A percentile compares a stretch with the other conserved stretches of the same genome.
phyloP scores from a whole-genome alignment of 2,329 filamentous ascomycete species.

The Aspergillus flavus region DNA sequence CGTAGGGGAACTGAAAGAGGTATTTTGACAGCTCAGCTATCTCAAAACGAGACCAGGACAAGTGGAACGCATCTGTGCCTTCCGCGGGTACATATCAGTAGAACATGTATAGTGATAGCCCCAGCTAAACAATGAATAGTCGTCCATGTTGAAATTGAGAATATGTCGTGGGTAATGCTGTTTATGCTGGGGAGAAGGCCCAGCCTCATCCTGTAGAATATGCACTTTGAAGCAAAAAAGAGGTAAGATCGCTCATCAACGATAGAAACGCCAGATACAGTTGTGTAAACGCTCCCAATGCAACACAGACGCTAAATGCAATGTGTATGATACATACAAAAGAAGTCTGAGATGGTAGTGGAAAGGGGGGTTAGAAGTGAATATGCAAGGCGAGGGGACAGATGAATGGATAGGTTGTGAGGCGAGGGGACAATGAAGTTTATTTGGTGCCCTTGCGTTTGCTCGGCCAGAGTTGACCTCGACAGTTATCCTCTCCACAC shows the following conservation, averaged over 20 bases:
- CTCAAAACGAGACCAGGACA: no score
- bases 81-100: no score
- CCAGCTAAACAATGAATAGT: not conserved
- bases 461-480: slow-evolving; percentile 48
- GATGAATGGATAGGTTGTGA: not conserved
- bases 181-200: not conserved
- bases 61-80: no score
- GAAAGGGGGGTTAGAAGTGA: not conserved
- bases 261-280: not conserved
- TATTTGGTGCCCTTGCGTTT: slow-evolving; percentile 35
- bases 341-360: not conserved
- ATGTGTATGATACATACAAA: not conserved
- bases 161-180: not conserved
- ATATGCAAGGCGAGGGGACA: not conserved
- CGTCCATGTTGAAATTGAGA: not conserved
- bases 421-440: not conserved
- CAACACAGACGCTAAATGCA: slow-evolving; percentile 2
- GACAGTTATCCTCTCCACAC: slow-evolving; percentile 48
- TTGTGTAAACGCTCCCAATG: slow-evolving; percentile 1
- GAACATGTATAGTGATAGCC: not conserved
- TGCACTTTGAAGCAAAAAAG: not conserved
- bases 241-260: not conserved
- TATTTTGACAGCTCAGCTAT: no score
- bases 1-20: no score
- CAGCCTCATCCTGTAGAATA: not conserved